Conservation (phyloP, 176 grass and related monocot species). For the Coix lacrymajobi region DNA sequence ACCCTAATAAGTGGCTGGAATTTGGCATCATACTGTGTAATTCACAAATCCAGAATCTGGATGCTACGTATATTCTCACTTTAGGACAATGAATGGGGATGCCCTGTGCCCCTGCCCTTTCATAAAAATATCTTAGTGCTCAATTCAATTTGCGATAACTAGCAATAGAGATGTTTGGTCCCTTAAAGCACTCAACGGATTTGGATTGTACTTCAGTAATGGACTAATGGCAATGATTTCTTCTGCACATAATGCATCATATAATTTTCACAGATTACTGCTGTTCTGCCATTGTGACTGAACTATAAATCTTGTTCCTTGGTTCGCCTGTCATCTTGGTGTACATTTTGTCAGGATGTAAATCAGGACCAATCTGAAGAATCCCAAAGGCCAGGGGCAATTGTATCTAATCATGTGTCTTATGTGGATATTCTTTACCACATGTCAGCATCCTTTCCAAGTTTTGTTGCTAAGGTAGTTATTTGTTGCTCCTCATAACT, state of each 20-base stretch:
- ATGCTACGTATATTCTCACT: not conserved
- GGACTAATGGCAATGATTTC: not conserved
- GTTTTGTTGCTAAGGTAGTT: conserved; percentile 93
- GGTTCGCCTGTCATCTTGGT: not conserved
- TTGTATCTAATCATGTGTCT: conserved; percentile 89
- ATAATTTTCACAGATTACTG: not conserved
- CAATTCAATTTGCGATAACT: not conserved
- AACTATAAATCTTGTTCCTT: conserved; percentile 6
- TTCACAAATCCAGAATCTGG: not conserved
- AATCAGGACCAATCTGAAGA: conserved; percentile 32
- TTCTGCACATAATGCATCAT: not conserved
- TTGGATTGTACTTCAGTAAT: not conserved
- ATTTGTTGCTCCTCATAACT: not conserved
- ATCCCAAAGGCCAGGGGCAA: conserved; percentile 52
- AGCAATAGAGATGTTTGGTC: not conserved
- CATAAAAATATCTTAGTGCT: not conserved
- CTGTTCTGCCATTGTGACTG: not conserved
- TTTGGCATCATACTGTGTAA: not conserved
- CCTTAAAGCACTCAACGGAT: not conserved
- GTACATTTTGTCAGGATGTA: conserved; percentile 44
- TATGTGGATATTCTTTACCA: conserved; percentile 97
- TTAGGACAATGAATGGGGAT: not conserved
- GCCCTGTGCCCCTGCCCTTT: not conserved
- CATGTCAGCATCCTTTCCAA: conserved; percentile 89
- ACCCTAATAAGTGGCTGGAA: not conserved